Conservation (phyloP, 2,329 filamentous ascomycete genomes). For the Trichophaea hybrida region DNA sequence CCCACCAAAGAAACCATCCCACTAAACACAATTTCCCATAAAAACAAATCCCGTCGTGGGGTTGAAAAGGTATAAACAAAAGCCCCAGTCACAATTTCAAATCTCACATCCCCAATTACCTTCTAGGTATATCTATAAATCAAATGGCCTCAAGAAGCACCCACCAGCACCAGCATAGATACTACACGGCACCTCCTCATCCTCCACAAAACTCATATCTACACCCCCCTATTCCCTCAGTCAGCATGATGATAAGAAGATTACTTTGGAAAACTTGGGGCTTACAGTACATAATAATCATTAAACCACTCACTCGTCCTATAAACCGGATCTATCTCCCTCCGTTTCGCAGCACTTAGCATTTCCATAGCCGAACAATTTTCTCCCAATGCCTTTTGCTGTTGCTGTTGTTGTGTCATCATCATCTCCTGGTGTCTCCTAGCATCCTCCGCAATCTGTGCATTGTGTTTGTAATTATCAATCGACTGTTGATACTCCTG, state of each 20-base stretch:
- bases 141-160: conserved; percentile 19
- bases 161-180: conserved; percentile 11
- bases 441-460: neutral
- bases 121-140: conserved; percentile 8
- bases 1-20: no score
- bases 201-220: conserved; percentile 5
- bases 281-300: conserved; percentile 16
- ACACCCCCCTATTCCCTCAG: neutral
- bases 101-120: no score
- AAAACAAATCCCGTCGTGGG: no score
- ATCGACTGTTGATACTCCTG: conserved; percentile 10
- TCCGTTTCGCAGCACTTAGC: conserved; percentile 8
- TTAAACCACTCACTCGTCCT: conserved; percentile 15
- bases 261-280: neutral
- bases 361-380: conserved; percentile 13
- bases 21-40: no score
- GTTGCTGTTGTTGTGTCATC: neutral
- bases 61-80: no score
- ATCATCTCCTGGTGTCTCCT: conserved; percentile 5
- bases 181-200: conserved; percentile 14
- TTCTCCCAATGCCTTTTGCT: conserved; percentile 8
- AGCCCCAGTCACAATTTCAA: no score
- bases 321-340: conserved; percentile 10
- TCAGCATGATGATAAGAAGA: neutral
- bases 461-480: conserved; percentile 2